Evolutionary conservation across 2,329 filamentous ascomycete species (phyloP).

Genomic region (Fusarium globosum): DNA sequence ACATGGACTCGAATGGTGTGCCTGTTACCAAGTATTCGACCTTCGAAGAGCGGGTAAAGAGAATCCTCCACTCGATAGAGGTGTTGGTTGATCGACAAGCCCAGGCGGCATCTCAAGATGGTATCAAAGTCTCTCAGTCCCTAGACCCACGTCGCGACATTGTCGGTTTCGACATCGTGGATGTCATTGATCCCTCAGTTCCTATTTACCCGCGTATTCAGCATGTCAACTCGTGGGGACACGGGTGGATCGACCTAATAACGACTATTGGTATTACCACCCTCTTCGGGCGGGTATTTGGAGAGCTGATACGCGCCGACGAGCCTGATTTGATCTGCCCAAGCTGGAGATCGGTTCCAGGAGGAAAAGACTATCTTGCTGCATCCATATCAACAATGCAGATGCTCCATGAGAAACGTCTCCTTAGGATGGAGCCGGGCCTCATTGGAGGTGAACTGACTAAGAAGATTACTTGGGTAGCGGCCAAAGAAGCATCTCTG

Average conservation of each 20-base stretch:
- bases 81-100: conserved; percentile 4
- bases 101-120: not conserved
- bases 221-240: not conserved
- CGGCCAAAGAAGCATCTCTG: not conserved
- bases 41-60: not conserved
- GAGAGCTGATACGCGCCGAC: conserved; percentile 1
- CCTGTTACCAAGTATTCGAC: not conserved
- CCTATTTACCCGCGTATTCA: conserved; percentile 3
- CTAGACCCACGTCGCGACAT: conserved; percentile 8
- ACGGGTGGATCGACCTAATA: conserved; percentile 13
- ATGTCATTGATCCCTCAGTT: not conserved
- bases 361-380: not conserved
- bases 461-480: conserved; percentile 2
- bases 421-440: conserved; percentile 10
- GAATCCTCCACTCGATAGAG: conserved; percentile 3
- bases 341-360: not conserved
- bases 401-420: conserved; percentile 5
- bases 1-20: not conserved
- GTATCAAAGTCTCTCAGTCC: conserved; percentile 1
- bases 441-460: not conserved
- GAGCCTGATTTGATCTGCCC: not conserved
- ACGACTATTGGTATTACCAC: conserved; percentile 2
- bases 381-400: conserved; percentile 7
- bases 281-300: conserved; percentile 4
- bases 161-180: conserved; percentile 8